These are phyloP conservation scores for Pholiota microspora DNA, from an alignment of 768 basidiomycete genomes.

Conservation along the genomic window DNA sequence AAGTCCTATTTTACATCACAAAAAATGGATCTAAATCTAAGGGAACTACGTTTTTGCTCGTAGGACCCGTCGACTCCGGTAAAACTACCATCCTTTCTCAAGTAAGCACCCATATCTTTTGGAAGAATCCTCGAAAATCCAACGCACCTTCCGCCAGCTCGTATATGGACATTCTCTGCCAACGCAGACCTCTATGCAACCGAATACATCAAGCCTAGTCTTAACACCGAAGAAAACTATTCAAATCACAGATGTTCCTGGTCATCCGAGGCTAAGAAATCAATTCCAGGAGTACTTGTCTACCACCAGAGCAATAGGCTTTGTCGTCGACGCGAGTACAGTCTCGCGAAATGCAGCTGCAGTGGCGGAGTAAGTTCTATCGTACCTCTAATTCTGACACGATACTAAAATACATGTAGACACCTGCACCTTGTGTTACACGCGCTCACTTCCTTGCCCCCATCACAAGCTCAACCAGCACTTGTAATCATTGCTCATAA, in stretches of 20 bases:
- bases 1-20: conserved; percentile 46
- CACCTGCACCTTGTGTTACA: conserved; percentile 74
- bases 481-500: conserved; percentile 78
- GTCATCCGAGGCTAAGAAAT: conserved; percentile 78
- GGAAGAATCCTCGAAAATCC: not conserved
- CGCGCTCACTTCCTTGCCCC: conserved; percentile 67
- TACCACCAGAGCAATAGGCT: conserved; percentile 64
- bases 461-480: conserved; percentile 59
- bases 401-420: conserved; percentile 33
- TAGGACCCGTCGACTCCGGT: conserved; percentile 74
- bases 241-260: conserved; percentile 72
- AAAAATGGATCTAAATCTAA: conserved; percentile 42
- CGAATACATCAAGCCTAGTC: conserved; percentile 51
- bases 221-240: conserved; percentile 45
- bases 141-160: conserved; percentile 41
- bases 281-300: conserved; percentile 68
- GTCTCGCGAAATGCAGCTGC: conserved; percentile 71
- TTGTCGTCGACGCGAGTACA: conserved; percentile 79
- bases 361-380: conserved; percentile 72
- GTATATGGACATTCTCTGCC: conserved; percentile 60
- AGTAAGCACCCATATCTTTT: conserved; percentile 38
- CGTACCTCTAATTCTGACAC: not conserved
- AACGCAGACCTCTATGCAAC: conserved; percentile 78
- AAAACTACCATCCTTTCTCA: conserved; percentile 78
- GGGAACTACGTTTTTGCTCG: conserved; percentile 68